Evolutionary conservation across 1,284 basidiomycete species (phyloP), one percentile per base, ranked within the genome.

Genomic region (Hymenochaete sp.): DNA sequence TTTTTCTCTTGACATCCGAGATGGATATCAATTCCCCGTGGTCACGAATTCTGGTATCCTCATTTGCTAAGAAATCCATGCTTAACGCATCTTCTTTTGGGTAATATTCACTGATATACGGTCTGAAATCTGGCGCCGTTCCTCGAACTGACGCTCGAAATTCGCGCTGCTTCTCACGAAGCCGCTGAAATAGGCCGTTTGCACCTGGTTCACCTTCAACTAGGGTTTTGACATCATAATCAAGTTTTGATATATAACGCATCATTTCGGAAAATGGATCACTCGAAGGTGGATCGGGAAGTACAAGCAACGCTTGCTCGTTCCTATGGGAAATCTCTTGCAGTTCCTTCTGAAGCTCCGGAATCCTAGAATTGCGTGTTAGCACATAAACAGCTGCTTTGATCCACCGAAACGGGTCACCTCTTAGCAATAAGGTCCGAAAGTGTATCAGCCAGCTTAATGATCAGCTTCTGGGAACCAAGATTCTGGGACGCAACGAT

Each of bases 181-280:
- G 72, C 0, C 56, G 46, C 53, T 83, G 80, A 1, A 79, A 46
- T 0, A 82, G 61, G 0, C 78, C 74, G 3, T 71, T 57, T 2
- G 59, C 57, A 5, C 65, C 60, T 0, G 78, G 67, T 0, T 72
- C 65, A 0, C 82, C 82, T 24, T 74, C 64, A 0, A 81, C 60
- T 3, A 73, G 66, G n/a, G 42, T 53, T 1, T 61, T 54, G 1
- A 85, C 55, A 5, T 74, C 68, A 3, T 56, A 60, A 2, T 61
- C 61, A 43, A 83, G 80, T 0, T 45, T 51, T 8, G 67, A 62
- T 1, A 83, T 58, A 1, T 75, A 55, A 0, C 59, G 57, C 1
- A 72, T 58, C 2, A 85, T 66, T 48, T 83, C 80, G 6, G 64
- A 65, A 2, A 75, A 53, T 0, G 82, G 71, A 43, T 84, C 73